Conservation (phyloP, 2,329 filamentous ascomycete species). For the Septoria linicola region DNA sequence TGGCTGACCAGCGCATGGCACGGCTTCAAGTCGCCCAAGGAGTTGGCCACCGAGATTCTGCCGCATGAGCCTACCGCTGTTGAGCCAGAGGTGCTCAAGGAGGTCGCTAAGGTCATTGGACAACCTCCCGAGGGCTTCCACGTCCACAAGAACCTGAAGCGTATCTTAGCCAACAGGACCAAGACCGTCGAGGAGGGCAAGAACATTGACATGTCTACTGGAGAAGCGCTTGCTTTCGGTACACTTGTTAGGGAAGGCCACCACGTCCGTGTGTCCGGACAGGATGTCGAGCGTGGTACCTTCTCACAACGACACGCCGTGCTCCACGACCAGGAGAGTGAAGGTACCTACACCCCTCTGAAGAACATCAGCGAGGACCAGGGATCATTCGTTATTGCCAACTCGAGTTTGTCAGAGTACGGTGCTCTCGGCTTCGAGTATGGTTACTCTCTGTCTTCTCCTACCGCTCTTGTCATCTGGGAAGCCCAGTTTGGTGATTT, state of each 20-base stretch:
- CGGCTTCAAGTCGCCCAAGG: constrained; percentile 98
- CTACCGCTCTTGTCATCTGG: constrained; percentile 98
- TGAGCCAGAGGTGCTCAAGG: constrained; percentile 67
- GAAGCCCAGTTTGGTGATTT: constrained; percentile 99
- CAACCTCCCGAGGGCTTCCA: constrained; percentile 79
- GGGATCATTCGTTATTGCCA: constrained; percentile 92
- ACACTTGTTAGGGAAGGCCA: constrained; percentile 88
- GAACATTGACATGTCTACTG: constrained; percentile 96
- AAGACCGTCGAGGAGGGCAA: constrained; percentile 91
- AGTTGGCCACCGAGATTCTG: constrained; percentile 88
- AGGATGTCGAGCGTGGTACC: constrained; percentile 98
- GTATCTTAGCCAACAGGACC: constrained; percentile 83
- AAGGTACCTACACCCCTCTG: constrained; percentile 88
- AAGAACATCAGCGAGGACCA: constrained; percentile 88
- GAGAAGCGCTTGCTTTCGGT: constrained; percentile 92
- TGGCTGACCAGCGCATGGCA: constrained; percentile 99
- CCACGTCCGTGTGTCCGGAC: constrained; percentile 94
- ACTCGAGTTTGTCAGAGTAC: constrained; percentile 80
- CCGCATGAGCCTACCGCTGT: constrained; percentile 88
- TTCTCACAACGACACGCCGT: constrained; percentile 98
- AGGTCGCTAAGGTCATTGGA: constrained; percentile 80
- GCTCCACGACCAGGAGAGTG: constrained; percentile 94
- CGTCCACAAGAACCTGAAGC: constrained; percentile 93
- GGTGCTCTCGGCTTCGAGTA: constrained; percentile 92
- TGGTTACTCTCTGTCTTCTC: constrained; percentile 94